Evolutionary conservation across 345 rosid species (phyloP).

Genomic region (Populus deltoides): DNA sequence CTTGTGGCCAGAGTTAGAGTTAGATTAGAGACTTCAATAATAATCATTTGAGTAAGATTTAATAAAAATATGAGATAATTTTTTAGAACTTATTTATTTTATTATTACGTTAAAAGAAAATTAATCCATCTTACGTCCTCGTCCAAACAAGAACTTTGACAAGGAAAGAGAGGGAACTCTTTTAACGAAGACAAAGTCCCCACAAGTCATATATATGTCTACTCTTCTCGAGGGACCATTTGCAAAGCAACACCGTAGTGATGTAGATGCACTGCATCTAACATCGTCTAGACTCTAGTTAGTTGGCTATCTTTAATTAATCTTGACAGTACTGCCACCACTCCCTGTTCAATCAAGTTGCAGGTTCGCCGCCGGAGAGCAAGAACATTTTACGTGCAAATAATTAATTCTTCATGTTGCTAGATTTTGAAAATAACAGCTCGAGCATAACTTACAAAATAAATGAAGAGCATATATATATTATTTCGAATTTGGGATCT

Average conservation of each 20-base stretch:
- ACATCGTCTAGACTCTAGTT: background rate
- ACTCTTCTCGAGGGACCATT: background rate
- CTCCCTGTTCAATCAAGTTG: background rate
- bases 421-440: background rate
- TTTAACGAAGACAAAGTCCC: background rate
- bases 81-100: too few relatives aligned
- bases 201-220: background rate
- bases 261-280: background rate
- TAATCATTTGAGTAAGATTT: too few relatives aligned
- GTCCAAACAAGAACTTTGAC: background rate
- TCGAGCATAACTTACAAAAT: background rate
- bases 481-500: background rate
- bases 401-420: background rate
- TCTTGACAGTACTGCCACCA: background rate
- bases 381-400: background rate
- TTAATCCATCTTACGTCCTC: too few relatives aligned
- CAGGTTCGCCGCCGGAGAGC: background rate
- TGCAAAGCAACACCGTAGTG: background rate
- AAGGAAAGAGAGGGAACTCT: background rate
- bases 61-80: too few relatives aligned
- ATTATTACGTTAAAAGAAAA: too few relatives aligned
- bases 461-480: background rate
- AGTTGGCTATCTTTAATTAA: background rate
- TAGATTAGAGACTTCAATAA: rapidly evolving
- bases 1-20: too few relatives aligned